These are phyloP conservation scores for Monotropa hypopitys DNA, from an alignment of 179 eudicot genomes.

Conservation along the genomic window DNA sequence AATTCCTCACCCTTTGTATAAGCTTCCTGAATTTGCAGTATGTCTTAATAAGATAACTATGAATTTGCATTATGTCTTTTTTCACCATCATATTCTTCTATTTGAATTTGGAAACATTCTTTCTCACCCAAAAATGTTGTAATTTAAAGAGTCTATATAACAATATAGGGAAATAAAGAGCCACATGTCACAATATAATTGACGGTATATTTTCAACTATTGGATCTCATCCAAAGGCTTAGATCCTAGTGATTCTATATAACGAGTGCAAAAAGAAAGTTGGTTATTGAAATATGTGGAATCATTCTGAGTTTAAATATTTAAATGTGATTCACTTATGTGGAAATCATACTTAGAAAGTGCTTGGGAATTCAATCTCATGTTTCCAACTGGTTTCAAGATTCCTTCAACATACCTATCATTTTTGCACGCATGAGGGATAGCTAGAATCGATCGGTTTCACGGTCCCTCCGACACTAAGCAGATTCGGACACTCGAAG, in stretches of 20 bases:
- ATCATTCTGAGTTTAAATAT: background rate
- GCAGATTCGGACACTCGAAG: too few relatives aligned
- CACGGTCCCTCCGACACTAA: background rate
- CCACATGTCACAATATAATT: background rate
- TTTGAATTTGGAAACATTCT: too few relatives aligned
- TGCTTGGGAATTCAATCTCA: background rate
- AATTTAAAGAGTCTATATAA: too few relatives aligned
- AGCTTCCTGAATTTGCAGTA: background rate
- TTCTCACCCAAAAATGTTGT: too few relatives aligned
- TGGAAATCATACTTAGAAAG: background rate
- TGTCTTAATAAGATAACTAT: too few relatives aligned
- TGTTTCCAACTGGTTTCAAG: background rate
- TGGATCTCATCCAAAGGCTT: background rate
- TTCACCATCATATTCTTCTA: too few relatives aligned
- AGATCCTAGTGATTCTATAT: background rate
- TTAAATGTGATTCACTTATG: background rate
- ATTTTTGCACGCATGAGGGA: background rate
- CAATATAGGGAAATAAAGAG: too few relatives aligned
- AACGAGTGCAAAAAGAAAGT: background rate
- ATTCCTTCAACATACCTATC: background rate
- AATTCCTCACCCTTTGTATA: background rate
- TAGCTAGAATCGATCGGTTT: background rate
- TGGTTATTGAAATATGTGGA: background rate
- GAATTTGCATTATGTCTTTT: background rate
- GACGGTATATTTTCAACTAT: background rate